Base-by-base conservation (phyloP, 305 asterid genomes). In the Caryopteris hybrid region DNA sequence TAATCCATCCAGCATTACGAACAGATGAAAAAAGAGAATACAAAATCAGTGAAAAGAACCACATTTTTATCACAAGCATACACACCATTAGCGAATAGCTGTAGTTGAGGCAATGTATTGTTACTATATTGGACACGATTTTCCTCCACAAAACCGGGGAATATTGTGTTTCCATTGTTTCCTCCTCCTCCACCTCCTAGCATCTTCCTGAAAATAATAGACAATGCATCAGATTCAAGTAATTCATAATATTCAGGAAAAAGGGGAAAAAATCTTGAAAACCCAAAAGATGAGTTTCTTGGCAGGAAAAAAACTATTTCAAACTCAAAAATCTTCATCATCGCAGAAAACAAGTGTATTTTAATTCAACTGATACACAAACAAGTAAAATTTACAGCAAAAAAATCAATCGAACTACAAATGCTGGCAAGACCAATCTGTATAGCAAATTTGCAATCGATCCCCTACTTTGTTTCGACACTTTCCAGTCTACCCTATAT, bases 51-150 rank as follows among this genome's bases (percentile, higher is more conserved):
- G 22, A 63, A 61, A 47, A 66, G 61, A 47, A 69, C 53, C 55
- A 73, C 34, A 71, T 56, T 50, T 62, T 67, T 21, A 68, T 25
- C 68, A 74, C 38, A 67, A 34, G 9, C 6, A 42, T 18, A 68
- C 87, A 75, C 76, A 86, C 93, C 79, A 59, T 84, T 84, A 22
- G 85, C 84, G 69, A 84, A 86, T 62, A 84, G 74, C 70, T 82
- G 86, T 9, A 86, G 83, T 78, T 86, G 90, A 59, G 93, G 90
- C 76, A 84, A 47, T 51, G 85, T 18, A 69, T 45, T 62, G 55
- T 68, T 81, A 46, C 81, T 78, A 45, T 76, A 79, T 42, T 77
- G 85, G 22, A 73, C 65, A 9, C 61, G 72, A 71, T 77, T 82
- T 36, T 77, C 87, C 79, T 78, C 89, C 29, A 74, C 61, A 11